Evolutionary conservation across 208 protist species (phyloP), one percentile per base, ranked within the genome.

Genomic region (Acanthamoeba healyi): DNA sequence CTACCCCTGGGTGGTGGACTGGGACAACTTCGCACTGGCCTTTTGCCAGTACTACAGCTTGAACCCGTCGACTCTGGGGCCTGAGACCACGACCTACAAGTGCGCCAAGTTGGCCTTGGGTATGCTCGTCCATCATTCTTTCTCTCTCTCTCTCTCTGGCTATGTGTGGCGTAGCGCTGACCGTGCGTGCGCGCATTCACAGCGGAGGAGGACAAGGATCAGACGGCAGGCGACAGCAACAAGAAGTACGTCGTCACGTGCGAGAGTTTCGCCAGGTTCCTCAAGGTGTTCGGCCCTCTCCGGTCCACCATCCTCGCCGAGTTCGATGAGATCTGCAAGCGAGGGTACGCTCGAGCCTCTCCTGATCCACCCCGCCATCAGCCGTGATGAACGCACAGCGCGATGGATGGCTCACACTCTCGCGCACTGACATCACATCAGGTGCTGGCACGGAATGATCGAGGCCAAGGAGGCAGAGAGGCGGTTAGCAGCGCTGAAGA

Each of bases 171-270:
- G 15, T 17, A 38, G 61, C n/a, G 7, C 63, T 72, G n/a, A 72
- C 10, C 22, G 15, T 61, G 12, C 22, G 22, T 61, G 15, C 54
- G 56, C 56, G 15, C 15, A 65, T 29, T 26, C 0, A 65, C n/a
- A 88, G 81, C 81, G 81, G 81, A 88, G 81, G 81, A 88, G 54
- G 49, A 88, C 81, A 88, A 88, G 81, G 81, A 88, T 34, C 54
- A 88, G 29, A 88, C 81, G 6, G 49, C 49, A 2, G 81, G 54
- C 81, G 54, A 88, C 29, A 88, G 54, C 29, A 67, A 67, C 81
- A 56, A 42, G 81, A 88, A 88, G 81, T 81, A 81, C 40, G 72
- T 81, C 40, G 81, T 88, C n/a, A 88, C 81, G 3, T 56, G 44
- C 54, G 81, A 88, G 81, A 65, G 49, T 7, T 88, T 88, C 36